Base-by-base conservation (phyloP, 768 basidiomycete species). In the Phlebiopsis flavidoalba region DNA sequence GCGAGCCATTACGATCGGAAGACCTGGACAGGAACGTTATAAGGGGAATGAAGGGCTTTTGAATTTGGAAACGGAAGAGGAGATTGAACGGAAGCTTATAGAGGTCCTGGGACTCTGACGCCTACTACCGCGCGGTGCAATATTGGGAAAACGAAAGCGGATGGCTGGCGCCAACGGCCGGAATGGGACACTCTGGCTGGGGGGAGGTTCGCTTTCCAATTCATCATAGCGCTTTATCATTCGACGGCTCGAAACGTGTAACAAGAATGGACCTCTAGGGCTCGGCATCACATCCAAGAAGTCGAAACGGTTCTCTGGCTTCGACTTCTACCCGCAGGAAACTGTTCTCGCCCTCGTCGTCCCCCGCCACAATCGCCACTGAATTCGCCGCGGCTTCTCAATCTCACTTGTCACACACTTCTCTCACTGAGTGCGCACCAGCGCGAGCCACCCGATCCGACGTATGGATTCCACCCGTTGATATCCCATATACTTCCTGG, bases 401-500 rank as follows among this genome's bases (percentile, higher is more conserved):
- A 63, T 80, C 82, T 0, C 80, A 83, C 53, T 75, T 85, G 6
- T 79, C 81, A 24, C 74, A 79, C 70, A 69, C 76, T 4, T 74
- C 76, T 31, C 75, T 83, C 56, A 65, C 70, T 24, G 83, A 84
- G n/a, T 72, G 61, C 73, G 12, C 72, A 78, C 57, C 80, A 62
- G 78, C 60, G 66, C 26, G 76, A 87, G 62, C 81, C 80, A 11
- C 64, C 77, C 63, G 96, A 99, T 69, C 95, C 96, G 5, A 96
- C 93, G 14, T 78, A 84, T 57, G 97, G 95, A 1, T 99, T 93
- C 77, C 94, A 98, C 71, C 95, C 94, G 0, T 81, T 99, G 26
- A 83, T 98, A 50, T 93, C 95, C n/a, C 33, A 98, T 99, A 76
- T 99, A 99, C 73, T 98, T 87, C 77, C 85, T 99, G 19, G 91